Evolutionary conservation across 139 green algal genomes (phyloP).

Genomic region (Ettlia oleoabundans): DNA sequence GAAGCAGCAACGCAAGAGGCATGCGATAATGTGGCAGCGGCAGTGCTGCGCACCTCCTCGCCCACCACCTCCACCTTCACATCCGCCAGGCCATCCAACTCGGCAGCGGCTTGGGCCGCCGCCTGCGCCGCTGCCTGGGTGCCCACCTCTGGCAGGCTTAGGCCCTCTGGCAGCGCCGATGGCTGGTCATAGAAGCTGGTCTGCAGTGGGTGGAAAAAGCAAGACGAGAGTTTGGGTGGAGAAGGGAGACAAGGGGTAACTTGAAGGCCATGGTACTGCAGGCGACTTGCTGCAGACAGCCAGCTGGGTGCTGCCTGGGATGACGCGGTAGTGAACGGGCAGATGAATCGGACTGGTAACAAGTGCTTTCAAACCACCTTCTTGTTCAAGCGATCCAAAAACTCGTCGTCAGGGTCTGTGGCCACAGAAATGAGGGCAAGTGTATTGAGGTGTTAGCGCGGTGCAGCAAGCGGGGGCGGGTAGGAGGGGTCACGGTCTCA

Average conservation of each 20-base stretch:
- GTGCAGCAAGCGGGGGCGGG: neutral
- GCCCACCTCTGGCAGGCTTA: neutral
- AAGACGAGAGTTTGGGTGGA: neutral
- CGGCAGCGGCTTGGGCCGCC: no score
- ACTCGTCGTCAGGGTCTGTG: constrained; percentile 14
- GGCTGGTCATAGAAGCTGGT: constrained; percentile 26
- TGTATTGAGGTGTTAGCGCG: neutral
- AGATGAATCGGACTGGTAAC: no score
- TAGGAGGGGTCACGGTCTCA: no score
- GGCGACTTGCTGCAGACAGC: neutral
- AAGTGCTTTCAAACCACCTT: neutral
- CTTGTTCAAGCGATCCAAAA: constrained; percentile 11
- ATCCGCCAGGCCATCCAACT: neutral
- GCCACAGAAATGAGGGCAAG: neutral
- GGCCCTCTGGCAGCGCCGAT: neutral
- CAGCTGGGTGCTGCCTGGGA: neutral
- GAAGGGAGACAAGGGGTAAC: neutral
- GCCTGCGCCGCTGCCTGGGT: no score
- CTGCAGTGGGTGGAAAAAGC: neutral
- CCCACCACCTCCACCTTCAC: neutral
- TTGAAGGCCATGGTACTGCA: neutral
- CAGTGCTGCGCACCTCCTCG: no score
- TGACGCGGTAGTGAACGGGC: no score
- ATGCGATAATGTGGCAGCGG: no score
- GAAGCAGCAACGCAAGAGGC: no score